phyloP scores from a whole-genome alignment of 2,329 filamentous ascomycete species.

The Immersiporthe knoxdaviesiana region DNA sequence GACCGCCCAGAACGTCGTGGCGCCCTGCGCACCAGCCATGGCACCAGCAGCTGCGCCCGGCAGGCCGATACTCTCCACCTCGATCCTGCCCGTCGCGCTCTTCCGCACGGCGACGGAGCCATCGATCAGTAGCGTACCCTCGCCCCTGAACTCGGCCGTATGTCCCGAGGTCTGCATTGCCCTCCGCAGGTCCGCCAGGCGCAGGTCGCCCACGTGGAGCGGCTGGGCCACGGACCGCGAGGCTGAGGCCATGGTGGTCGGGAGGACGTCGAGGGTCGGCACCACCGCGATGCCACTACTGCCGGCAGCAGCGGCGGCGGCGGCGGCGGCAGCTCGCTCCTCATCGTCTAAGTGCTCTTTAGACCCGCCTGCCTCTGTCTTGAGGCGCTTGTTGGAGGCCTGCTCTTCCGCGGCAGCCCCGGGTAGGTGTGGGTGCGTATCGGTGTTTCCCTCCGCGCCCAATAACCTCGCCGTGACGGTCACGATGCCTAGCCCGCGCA shows the following conservation, averaged over 20 bases:
- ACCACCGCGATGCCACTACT: slow-evolving; percentile 38
- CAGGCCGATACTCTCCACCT: slow-evolving; percentile 77
- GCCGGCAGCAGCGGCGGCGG: no score
- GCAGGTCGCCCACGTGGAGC: slow-evolving; percentile 90
- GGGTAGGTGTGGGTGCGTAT: slow-evolving; percentile 33
- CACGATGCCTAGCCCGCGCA: slow-evolving; percentile 85
- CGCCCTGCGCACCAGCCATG: slow-evolving; percentile 50
- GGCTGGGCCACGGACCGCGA: slow-evolving; percentile 80
- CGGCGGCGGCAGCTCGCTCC: slow-evolving; percentile 31
- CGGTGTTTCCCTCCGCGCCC: slow-evolving; percentile 46
- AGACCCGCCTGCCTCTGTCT: slow-evolving; percentile 43
- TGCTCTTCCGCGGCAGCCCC: slow-evolving; percentile 51
- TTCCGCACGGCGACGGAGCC: slow-evolving; percentile 87
- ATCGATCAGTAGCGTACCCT: slow-evolving; percentile 89
- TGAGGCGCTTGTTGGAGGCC: slow-evolving; percentile 53
- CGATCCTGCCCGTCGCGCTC: slow-evolving; percentile 81
- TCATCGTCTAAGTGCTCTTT: slow-evolving; percentile 29
- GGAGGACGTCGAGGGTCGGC: slow-evolving; percentile 59
- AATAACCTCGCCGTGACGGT: slow-evolving; percentile 79
- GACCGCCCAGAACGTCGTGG: slow-evolving; percentile 81
- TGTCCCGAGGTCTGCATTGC: slow-evolving; percentile 83
- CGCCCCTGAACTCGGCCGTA: slow-evolving; percentile 88
- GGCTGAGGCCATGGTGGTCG: slow-evolving; percentile 66
- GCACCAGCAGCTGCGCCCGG: slow-evolving; percentile 47
- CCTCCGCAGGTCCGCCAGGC: slow-evolving; percentile 83